Base-by-base conservation (phyloP, 495 filamentous ascomycete species). In the Bacidia gigantensis region DNA sequence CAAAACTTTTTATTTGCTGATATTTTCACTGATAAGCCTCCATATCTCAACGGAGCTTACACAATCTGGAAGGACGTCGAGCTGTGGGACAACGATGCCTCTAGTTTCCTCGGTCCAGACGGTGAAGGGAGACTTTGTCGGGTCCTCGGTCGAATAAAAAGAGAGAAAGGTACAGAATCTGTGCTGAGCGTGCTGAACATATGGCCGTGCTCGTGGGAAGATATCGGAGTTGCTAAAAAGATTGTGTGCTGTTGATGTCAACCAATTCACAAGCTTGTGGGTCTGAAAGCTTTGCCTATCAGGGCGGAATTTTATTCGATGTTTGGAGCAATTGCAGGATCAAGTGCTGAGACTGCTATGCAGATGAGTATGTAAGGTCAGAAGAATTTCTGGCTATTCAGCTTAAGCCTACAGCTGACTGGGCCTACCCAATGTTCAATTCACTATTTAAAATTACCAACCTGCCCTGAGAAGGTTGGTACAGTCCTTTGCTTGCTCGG, bases 1-100 rank as follows among this genome's bases (percentile, higher is more conserved):
- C 61, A 64, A 26, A 24, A 52, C 26, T 58, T 64, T 17, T 44
- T 50, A 2, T 62, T 64, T 26, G 60, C 54, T 22, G 61, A 64
- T 49, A 26, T 64, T 0, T 64, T 62, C 50, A 60, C 54, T 5
- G 53, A 57, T 2, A 61, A 59, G 38, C 56, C 56, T 10, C 61
- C 61, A 2, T 62, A 51, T 46, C 49, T 64, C 10, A 51, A 26
- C 20, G 61, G 57, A n/a, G 48, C 51, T 2, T 64, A 55, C 26
- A 49, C 21, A 11, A n/a, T 60, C 5, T 64, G 61, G 61, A 60
- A 56, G 42, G 61, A 55, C 3, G 52, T 53, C 1, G 46, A 17
- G 3, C 21, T 62, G 12, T 62, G 57, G 56, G 60, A 64, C 11
- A 12, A 24, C 9, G 61, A 64, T 47, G 54, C 61, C 2, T 42